phyloP scores from a whole-genome alignment of 768 basidiomycete species.

The Cubamyces lactineus region DNA sequence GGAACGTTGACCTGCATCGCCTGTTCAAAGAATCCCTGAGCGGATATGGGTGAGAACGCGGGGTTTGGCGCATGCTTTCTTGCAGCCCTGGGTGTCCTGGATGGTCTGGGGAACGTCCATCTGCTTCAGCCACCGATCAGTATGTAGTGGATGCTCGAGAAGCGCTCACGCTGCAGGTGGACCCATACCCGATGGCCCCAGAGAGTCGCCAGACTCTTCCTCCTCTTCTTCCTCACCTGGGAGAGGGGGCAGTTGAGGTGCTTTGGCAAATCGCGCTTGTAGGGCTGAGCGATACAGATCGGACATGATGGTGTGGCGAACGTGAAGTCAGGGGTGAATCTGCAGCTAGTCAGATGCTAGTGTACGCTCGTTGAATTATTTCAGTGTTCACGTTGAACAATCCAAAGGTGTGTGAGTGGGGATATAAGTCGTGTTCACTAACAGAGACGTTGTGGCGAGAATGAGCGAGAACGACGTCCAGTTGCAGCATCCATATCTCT shows the following conservation, averaged over 20 bases:
- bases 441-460: not conserved
- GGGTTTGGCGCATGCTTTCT: constrained; percentile 52
- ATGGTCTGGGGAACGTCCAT: constrained; percentile 15
- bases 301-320: constrained; percentile 50
- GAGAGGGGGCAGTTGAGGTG: constrained; percentile 59
- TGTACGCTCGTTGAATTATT: not conserved
- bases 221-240: constrained; percentile 53
- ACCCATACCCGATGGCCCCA: constrained; percentile 63
- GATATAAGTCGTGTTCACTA: not conserved
- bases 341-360: not conserved
- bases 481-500: too few species aligned
- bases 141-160: not conserved
- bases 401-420: too few species aligned
- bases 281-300: constrained; percentile 78
- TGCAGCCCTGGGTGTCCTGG: constrained; percentile 22
- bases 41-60: constrained; percentile 77
- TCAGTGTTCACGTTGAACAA: not conserved
- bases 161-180: constrained; percentile 63
- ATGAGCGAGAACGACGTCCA: not conserved
- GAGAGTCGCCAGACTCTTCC: constrained; percentile 56
- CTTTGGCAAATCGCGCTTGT: constrained; percentile 70
- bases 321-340: not conserved
- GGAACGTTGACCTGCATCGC: constrained; percentile 79
- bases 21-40: constrained; percentile 72
- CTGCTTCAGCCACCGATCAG: not conserved